phyloP scores from a whole-genome alignment of 2,329 filamentous ascomycete species.

The Colletotrichum echinochloae region DNA sequence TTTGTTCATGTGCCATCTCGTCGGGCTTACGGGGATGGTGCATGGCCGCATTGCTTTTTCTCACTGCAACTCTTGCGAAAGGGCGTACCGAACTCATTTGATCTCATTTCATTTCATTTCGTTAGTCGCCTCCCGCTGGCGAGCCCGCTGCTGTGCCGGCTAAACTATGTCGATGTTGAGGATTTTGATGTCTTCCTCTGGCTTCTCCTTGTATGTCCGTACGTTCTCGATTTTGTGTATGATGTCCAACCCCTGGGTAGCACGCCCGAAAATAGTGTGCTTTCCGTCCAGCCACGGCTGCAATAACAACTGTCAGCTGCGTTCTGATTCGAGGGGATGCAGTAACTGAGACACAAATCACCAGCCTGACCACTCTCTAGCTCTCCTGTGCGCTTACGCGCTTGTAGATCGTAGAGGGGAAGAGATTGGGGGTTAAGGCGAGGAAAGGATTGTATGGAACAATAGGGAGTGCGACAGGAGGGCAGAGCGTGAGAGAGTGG shows the following conservation, averaged over 20 bases:
- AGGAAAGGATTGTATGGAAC: not conserved
- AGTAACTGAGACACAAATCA: not conserved
- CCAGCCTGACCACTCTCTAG: not conserved
- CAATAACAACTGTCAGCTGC: constrained; percentile 30
- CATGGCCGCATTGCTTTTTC: constrained; percentile 34
- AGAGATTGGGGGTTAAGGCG: not conserved
- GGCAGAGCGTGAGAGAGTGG: not conserved
- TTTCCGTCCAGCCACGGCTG: constrained; percentile 94
- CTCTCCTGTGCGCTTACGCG: too few species aligned
- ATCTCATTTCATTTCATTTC: constrained; percentile 26
- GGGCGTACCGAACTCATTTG: constrained; percentile 16
- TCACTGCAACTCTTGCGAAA: constrained; percentile 23
- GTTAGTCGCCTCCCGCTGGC: constrained; percentile 7
- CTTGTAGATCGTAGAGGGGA: not conserved
- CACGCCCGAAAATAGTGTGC: constrained; percentile 95
- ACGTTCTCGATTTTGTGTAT: constrained; percentile 95
- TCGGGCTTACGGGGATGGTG: constrained; percentile 38
- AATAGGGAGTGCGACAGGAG: not conserved
- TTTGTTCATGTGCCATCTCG: constrained; percentile 29
- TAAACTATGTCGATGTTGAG: constrained; percentile 81
- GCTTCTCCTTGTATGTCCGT: constrained; percentile 89
- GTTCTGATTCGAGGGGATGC: not conserved
- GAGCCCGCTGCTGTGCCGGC: constrained; percentile 19
- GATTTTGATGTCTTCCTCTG: constrained; percentile 97
- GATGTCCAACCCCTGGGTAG: constrained; percentile 90